Conservation (phyloP, 768 basidiomycete genomes). For the Amanita pallidorosea region DNA sequence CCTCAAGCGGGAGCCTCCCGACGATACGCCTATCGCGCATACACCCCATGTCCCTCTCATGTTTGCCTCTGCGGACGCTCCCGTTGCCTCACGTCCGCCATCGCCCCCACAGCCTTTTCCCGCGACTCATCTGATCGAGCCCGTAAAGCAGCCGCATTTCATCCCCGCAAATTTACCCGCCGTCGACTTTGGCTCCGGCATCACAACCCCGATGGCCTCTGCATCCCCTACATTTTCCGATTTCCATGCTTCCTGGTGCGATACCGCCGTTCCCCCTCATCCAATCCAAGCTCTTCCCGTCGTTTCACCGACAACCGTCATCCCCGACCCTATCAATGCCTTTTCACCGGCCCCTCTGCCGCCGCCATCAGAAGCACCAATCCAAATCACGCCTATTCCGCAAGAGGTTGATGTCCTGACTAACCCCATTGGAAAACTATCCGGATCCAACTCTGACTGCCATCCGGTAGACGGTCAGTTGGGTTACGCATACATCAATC, state of each 20-base stretch:
- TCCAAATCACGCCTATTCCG: not conserved
- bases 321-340: slow-evolving; percentile 11
- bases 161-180: slow-evolving; percentile 10
- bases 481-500: slow-evolving; percentile 22
- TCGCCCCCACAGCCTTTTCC: slow-evolving; percentile 23
- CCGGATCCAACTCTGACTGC: slow-evolving; percentile 46
- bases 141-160: slow-evolving; percentile 17
- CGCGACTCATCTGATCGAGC: slow-evolving; percentile 17
- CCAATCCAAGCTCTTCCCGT: slow-evolving; percentile 17
- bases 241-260: slow-evolving; percentile 28
- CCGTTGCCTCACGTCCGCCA: slow-evolving; percentile 14
- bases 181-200: slow-evolving; percentile 12
- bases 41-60: slow-evolving; percentile 3
- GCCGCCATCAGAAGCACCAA: not conserved
- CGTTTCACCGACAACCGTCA: slow-evolving; percentile 3
- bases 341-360: slow-evolving; percentile 10
- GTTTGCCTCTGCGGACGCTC: not conserved
- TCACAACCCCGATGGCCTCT: slow-evolving; percentile 7
- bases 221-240: slow-evolving; percentile 18
- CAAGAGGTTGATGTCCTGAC: slow-evolving; percentile 14
- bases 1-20: slow-evolving; percentile 37
- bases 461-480: slow-evolving; percentile 30
- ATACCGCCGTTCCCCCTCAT: slow-evolving; percentile 24
- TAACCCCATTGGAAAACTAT: slow-evolving; percentile 40
- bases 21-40: slow-evolving; percentile 22